phyloP scores from a whole-genome alignment of 1,139 yeast genomes.

The Wickerhamomyces sp. region DNA sequence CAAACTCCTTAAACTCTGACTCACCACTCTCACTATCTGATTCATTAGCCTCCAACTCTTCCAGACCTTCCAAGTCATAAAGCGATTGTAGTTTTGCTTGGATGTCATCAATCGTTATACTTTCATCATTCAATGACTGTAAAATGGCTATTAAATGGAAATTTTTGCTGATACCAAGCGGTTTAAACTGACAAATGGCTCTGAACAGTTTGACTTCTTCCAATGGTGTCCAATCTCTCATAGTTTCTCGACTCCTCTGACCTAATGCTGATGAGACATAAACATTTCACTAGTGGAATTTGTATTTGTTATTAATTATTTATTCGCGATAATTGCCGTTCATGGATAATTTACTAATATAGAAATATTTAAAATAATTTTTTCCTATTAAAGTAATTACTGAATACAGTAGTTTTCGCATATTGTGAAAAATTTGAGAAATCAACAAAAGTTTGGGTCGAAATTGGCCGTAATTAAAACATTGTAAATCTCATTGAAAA shows the following conservation, averaged over 20 bases:
- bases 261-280: not conserved
- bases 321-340: not conserved
- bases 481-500: too few species aligned
- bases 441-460: not conserved
- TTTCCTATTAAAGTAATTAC: too few species aligned
- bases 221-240: conserved; percentile 48
- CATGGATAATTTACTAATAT: too few species aligned
- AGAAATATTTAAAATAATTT: too few species aligned
- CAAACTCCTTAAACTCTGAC: conserved; percentile 29
- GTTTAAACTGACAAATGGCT: conserved; percentile 66
- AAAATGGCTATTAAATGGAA: conserved; percentile 55
- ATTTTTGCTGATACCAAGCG: conserved; percentile 51
- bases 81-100: conserved; percentile 52
- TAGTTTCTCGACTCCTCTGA: conserved; percentile 5
- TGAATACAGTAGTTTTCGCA: too few species aligned
- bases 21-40: conserved; percentile 24
- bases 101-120: conserved; percentile 44
- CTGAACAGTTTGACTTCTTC: conserved; percentile 65
- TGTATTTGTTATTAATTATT: not conserved
- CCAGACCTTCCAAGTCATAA: conserved; percentile 55
- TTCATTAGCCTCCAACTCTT: conserved; percentile 41
- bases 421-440: too few species aligned
- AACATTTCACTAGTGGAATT: not conserved
- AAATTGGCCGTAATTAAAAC: too few species aligned
- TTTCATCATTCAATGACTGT: conserved; percentile 42